These are phyloP conservation scores for Aspergillus steynii DNA, from an alignment of 495 filamentous ascomycete species.

Conservation along the genomic window DNA sequence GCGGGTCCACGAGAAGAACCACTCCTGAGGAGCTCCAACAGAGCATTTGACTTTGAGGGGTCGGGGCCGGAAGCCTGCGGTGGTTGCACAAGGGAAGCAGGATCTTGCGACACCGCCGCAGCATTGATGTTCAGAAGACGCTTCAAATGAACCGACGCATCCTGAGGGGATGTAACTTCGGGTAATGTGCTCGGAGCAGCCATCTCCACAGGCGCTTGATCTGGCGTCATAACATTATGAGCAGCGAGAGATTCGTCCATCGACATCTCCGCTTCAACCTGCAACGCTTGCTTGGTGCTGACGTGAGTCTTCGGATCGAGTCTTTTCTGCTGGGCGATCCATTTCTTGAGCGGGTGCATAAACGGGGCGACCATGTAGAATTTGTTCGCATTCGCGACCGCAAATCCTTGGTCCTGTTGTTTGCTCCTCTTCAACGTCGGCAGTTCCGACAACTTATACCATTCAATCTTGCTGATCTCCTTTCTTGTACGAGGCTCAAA, in stretches of 20 bases:
- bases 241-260: conserved; percentile 33
- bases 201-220: conserved; percentile 20
- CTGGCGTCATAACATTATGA: conserved; percentile 11
- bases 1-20: conserved; percentile 43
- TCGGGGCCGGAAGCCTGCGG: conserved; percentile 22
- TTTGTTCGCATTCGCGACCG: conserved; percentile 70
- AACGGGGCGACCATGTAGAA: conserved; percentile 99
- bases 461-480: conserved; percentile 94
- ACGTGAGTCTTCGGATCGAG: conserved; percentile 48
- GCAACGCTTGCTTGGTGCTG: conserved; percentile 17
- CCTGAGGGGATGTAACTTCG: conserved; percentile 38
- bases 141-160: conserved; percentile 63
- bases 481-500: conserved; percentile 92
- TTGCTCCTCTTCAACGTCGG: conserved; percentile 75
- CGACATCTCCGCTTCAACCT: conserved; percentile 37
- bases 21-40: conserved; percentile 60
- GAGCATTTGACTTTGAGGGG: conserved; percentile 47
- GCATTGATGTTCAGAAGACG: conserved; percentile 63
- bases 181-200: conserved; percentile 42
- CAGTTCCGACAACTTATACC: conserved; percentile 86
- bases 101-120: conserved; percentile 15
- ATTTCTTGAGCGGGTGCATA: conserved; percentile 79
- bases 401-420: conserved; percentile 51
- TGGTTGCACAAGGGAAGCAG: conserved; percentile 13
- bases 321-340: conserved; percentile 82